Base-by-base conservation (phyloP, 2,329 filamentous ascomycete genomes). In the Cryphonectria carpinicola region DNA sequence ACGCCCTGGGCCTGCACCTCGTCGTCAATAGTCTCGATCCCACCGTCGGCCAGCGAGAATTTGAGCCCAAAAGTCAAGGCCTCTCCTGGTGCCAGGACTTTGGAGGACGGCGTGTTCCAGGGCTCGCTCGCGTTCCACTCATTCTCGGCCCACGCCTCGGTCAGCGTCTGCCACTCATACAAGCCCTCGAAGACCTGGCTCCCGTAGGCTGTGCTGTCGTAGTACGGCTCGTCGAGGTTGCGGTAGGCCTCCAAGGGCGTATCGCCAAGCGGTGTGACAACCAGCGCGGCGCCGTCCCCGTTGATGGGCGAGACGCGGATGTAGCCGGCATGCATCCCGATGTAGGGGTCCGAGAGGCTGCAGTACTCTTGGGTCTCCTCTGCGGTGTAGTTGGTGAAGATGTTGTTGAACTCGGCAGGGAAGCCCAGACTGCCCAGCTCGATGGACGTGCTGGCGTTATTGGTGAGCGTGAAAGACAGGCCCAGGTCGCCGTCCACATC, bases 371-470 rank as follows among this genome's bases (percentile, higher is more conserved):
- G 83, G 8, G 84, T 88, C 8, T 87, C 83, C 2, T 79, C 78
- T 0, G 86, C 82, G 1, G 79, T 77, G 11, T 86, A 82, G 61
- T 81, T 80, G 17, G 83, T 88, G 75, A 90, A 90, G 74, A 90
- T 89, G 76, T 85, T 90, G 79, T 90, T 90, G 79, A 89, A 88
- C 75, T 88, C 86, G 28, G 87, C 82, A 0, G 88, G 88, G 66
- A 90, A 84, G 0, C 88, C 88, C 1, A 90, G 80, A 64, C 84
- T 84, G 1, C 88, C 88, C 6, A 90, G 77, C 70, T 90, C 87
- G 3, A 90, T 69, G 0, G 79, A 71, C 0, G 75, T 72, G 0
- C 74, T 73, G 0, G 77, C 83, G 0, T 77, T 77, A 71, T 89
- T 89, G 13, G 79, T 80, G 28, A 89, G 73, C 2, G 82, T 87